Conservation (phyloP, 2,329 filamentous ascomycete genomes). For the Diplodia scrobiculata region DNA sequence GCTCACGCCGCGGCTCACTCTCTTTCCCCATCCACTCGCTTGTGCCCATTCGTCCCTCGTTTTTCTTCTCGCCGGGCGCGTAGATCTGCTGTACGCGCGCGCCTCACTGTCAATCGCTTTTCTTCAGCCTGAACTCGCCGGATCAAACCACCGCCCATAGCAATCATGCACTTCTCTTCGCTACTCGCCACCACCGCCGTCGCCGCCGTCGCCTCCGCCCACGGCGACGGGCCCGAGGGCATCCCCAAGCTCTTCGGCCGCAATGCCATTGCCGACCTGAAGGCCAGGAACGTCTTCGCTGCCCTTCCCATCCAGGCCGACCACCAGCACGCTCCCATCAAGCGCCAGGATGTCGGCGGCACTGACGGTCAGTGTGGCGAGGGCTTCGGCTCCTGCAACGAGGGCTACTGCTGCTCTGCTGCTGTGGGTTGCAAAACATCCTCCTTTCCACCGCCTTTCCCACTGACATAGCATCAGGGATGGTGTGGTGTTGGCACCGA, state of each 20-base stretch:
- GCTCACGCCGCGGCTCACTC: not conserved
- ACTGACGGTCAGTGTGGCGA: conserved; percentile 40
- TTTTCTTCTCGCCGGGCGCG: conserved; percentile 15
- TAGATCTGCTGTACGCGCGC: conserved; percentile 10
- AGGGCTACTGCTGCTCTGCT: conserved; percentile 42
- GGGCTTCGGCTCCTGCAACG: conserved; percentile 35
- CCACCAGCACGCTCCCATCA: conserved; percentile 35
- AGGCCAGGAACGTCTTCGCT: conserved; percentile 39
- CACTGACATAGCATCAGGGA: conserved; percentile 32
- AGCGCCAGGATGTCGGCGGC: conserved; percentile 39
- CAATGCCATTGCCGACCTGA: conserved; percentile 41
- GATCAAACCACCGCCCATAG: conserved; percentile 23
- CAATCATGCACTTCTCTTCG: conserved; percentile 40
- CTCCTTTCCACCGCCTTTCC: not conserved
- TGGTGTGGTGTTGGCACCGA: conserved; percentile 59
- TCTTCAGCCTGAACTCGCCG: not conserved
- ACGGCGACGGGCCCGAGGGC: conserved; percentile 36
- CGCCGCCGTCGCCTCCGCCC: conserved; percentile 39
- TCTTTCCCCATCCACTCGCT: not conserved
- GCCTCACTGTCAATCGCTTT: conserved; percentile 18
- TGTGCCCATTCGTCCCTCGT: conserved; percentile 1
- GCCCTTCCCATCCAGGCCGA: conserved; percentile 33
- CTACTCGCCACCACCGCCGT: conserved; percentile 37
- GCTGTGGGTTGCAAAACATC: conserved; percentile 37
- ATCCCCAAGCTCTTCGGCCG: conserved; percentile 42